Evolutionary conservation across 2,329 filamentous ascomycete species (phyloP).

Genomic region (Penicillium expansum): DNA sequence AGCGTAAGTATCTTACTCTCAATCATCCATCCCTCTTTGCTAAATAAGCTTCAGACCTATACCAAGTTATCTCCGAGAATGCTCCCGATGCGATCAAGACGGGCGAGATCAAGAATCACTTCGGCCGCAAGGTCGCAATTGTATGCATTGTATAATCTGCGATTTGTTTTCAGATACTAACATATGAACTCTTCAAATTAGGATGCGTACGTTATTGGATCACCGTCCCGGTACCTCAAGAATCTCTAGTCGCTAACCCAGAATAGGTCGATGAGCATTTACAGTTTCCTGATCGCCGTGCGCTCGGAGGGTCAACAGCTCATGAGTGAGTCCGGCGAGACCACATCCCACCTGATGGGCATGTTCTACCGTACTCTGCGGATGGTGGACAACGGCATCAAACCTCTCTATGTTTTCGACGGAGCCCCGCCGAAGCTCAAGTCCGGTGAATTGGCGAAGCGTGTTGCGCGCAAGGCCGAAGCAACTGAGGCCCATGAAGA

Average conservation of each 20-base stretch:
- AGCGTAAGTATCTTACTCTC: slow-evolving; percentile 40
- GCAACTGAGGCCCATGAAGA: slow-evolving; percentile 88
- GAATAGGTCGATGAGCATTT: slow-evolving; percentile 89
- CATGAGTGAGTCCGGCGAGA: slow-evolving; percentile 91
- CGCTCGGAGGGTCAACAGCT: slow-evolving; percentile 95
- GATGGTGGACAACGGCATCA: slow-evolving; percentile 98
- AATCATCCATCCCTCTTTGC: slow-evolving; percentile 52
- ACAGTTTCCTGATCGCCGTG: slow-evolving; percentile 97
- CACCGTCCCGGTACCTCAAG: not conserved
- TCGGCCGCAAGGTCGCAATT: slow-evolving; percentile 96
- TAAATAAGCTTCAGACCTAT: slow-evolving; percentile 56
- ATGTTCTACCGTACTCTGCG: slow-evolving; percentile 99
- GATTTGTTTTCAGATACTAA: slow-evolving; percentile 19
- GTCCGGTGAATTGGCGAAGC: slow-evolving; percentile 92
- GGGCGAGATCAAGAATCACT: slow-evolving; percentile 98
- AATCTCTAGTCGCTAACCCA: slow-evolving; percentile 18
- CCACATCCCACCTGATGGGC: slow-evolving; percentile 97
- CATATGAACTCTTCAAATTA: slow-evolving; percentile 25
- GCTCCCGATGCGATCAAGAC: slow-evolving; percentile 94
- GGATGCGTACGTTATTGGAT: slow-evolving; percentile 53
- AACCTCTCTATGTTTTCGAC: slow-evolving; percentile 97
- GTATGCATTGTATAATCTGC: slow-evolving; percentile 50
- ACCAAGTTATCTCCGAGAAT: slow-evolving; percentile 82
- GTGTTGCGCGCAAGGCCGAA: slow-evolving; percentile 91
- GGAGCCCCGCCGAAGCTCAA: slow-evolving; percentile 96